These are phyloP conservation scores for Asterophora parasitica DNA, from an alignment of 768 basidiomycete species.

Conservation along the genomic window DNA sequence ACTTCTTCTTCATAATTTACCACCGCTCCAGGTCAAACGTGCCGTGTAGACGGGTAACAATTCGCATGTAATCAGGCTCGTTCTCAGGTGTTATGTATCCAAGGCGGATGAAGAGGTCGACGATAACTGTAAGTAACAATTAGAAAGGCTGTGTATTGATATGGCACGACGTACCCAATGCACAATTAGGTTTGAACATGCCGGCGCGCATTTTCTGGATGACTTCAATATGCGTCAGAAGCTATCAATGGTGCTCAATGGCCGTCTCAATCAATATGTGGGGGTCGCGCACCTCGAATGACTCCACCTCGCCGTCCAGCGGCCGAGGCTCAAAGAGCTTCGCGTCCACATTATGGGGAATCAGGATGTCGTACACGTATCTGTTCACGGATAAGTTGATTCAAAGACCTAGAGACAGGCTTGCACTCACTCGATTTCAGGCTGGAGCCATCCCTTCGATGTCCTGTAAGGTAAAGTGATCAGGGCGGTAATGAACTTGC, in stretches of 20 bases:
- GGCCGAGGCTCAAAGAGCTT: conserved; percentile 62
- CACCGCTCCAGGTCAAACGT: conserved; percentile 61
- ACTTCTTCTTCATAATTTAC: conserved; percentile 19
- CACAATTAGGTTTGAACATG: conserved; percentile 92
- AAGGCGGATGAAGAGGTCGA: conserved; percentile 87
- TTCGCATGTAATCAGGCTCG: conserved; percentile 78
- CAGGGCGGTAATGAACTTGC: conserved; percentile 1
- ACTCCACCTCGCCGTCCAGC: conserved; percentile 90
- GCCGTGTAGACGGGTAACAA: conserved; percentile 70
- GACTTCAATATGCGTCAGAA: conserved; percentile 61
- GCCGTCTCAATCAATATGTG: not conserved
- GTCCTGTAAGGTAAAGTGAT: conserved; percentile 34
- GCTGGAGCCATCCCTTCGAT: conserved; percentile 73
- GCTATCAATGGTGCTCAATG: conserved; percentile 34
- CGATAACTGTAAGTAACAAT: conserved; percentile 51
- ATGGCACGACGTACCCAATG: conserved; percentile 50
- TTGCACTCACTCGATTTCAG: conserved; percentile 69
- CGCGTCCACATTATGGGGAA: conserved; percentile 50
- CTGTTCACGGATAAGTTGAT: conserved; percentile 30
- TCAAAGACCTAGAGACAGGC: not conserved
- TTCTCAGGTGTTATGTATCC: conserved; percentile 85
- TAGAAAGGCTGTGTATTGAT: not conserved
- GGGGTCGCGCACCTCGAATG: conserved; percentile 61
- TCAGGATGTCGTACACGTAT: conserved; percentile 78
- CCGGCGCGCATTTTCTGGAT: conserved; percentile 58